Evolutionary conservation across 495 filamentous ascomycete species (phyloP).

Genomic region (Jackrogersella minutella): DNA sequence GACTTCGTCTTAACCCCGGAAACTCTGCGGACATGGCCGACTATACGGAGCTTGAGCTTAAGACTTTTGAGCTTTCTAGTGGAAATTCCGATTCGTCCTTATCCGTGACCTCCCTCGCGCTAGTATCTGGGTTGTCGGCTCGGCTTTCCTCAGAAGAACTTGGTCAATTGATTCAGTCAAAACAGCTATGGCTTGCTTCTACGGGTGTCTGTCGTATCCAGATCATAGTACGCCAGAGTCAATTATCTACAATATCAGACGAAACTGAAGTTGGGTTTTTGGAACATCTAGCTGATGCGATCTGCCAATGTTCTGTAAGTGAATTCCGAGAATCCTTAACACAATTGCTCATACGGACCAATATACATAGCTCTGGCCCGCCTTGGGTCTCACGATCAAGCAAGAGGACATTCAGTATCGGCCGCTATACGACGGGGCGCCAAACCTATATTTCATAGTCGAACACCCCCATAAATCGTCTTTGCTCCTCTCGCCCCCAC

Average conservation of each 20-base stretch:
- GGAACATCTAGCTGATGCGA: constrained; percentile 35
- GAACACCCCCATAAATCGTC: constrained; percentile 44
- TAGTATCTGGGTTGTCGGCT: constrained; percentile 25
- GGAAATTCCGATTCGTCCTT: constrained; percentile 17
- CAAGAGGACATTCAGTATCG: constrained; percentile 35
- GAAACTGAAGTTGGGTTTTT: constrained; percentile 29
- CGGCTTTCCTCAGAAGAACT: constrained; percentile 26
- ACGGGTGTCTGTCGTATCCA: constrained; percentile 43
- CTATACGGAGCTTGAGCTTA: constrained; percentile 33
- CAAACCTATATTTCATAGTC: constrained; percentile 44
- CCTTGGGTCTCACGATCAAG: constrained; percentile 34
- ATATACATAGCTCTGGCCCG: constrained; percentile 38
- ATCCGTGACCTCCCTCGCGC: constrained; percentile 35
- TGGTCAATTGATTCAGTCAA: constrained; percentile 27
- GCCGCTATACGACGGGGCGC: constrained; percentile 29
- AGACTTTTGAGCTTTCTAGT: constrained; percentile 32
- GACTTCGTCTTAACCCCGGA: neutral
- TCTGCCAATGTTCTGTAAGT: constrained; percentile 40
- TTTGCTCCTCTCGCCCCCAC: constrained; percentile 41
- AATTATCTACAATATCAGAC: neutral
- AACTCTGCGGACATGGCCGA: constrained; percentile 6
- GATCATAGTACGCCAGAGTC: constrained; percentile 28
- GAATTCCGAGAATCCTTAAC: neutral
- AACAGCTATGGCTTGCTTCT: constrained; percentile 42
- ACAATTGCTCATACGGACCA: constrained; percentile 13